These are phyloP conservation scores for Metschnikowia cerradonensis DNA, from an alignment of 805 yeast genomes.

Conservation along the genomic window DNA sequence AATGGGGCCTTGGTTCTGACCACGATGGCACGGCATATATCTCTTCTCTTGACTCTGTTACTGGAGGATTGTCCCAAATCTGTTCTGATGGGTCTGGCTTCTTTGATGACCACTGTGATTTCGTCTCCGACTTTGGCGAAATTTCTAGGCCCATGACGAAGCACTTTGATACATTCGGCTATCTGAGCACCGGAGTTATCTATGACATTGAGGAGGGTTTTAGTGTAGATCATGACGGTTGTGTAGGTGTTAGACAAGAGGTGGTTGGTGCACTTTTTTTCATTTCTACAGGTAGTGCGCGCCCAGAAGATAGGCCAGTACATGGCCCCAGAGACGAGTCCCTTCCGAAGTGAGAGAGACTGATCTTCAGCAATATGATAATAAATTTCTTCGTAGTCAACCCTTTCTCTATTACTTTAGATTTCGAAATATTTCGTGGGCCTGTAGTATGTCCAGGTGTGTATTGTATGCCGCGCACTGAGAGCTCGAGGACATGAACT, in stretches of 20 bases:
- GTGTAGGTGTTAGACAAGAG: neutral
- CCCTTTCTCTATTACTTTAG: too few relatives aligned
- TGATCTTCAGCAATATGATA: neutral
- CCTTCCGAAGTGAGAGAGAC: neutral
- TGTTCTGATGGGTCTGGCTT: conserved; percentile 73
- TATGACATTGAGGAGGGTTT: conserved; percentile 81
- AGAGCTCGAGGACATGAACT: neutral
- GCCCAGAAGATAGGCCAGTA: neutral
- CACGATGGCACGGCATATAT: conserved; percentile 90
- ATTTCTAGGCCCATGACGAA: conserved; percentile 81
- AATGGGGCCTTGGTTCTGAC: conserved; percentile 84
- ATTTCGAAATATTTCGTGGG: neutral
- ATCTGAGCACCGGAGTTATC: conserved; percentile 95
- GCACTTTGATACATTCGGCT: conserved; percentile 93
- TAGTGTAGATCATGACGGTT: conserved; percentile 73
- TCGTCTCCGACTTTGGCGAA: conserved; percentile 87
- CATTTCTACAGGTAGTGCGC: conserved; percentile 3
- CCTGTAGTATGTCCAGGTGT: neutral
- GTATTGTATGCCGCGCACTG: neutral
- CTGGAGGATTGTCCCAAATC: conserved; percentile 69
- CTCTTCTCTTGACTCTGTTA: conserved; percentile 89
- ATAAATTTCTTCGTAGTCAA: too few relatives aligned
- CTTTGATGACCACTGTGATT: conserved; percentile 90
- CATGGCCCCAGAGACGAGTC: neutral
- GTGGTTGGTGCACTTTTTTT: neutral